Percentiles rank a stretch among this genome's conserved stretches.
phyloP scores from a whole-genome alignment of 495 filamentous ascomycete species.

The Annulohypoxylon nitens region DNA sequence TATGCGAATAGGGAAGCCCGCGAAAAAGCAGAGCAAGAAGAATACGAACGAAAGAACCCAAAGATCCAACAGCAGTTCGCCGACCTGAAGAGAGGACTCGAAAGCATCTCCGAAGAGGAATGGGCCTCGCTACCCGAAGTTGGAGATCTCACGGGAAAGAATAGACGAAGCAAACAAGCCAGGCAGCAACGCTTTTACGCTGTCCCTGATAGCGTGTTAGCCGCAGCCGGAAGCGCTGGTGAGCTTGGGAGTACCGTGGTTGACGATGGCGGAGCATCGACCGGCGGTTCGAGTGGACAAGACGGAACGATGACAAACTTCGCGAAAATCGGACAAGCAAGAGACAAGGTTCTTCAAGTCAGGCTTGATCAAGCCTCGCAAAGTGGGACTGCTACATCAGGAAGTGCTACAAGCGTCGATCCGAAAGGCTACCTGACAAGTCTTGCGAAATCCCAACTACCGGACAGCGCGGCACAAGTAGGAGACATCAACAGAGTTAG shows the following conservation, averaged over 20 bases:
- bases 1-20: constrained; percentile 89
- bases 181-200: constrained; percentile 91
- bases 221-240: constrained; percentile 80
- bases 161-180: constrained; percentile 85
- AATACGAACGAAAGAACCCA: constrained; percentile 96
- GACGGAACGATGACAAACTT: constrained; percentile 98
- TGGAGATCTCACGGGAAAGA: constrained; percentile 94
- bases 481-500: constrained; percentile 97
- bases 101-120: constrained; percentile 91
- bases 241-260: constrained; percentile 88
- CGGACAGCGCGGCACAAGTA: constrained; percentile 83
- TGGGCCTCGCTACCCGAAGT: constrained; percentile 97
- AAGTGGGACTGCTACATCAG: constrained; percentile 74
- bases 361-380: constrained; percentile 89
- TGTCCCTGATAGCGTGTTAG: constrained; percentile 95
- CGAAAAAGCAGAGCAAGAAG: constrained; percentile 88
- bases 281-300: constrained; percentile 61
- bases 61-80: constrained; percentile 99
- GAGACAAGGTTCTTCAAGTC: constrained; percentile 93
- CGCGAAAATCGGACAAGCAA: constrained; percentile 94
- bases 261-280: constrained; percentile 75
- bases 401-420: constrained; percentile 92
- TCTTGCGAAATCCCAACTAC: constrained; percentile 80
- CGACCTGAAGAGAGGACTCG: constrained; percentile 90
- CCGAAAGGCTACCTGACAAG: constrained; percentile 96